phyloP scores from a whole-genome alignment of 192 early-diverging fungal species.

The Spinellus fusiger region DNA sequence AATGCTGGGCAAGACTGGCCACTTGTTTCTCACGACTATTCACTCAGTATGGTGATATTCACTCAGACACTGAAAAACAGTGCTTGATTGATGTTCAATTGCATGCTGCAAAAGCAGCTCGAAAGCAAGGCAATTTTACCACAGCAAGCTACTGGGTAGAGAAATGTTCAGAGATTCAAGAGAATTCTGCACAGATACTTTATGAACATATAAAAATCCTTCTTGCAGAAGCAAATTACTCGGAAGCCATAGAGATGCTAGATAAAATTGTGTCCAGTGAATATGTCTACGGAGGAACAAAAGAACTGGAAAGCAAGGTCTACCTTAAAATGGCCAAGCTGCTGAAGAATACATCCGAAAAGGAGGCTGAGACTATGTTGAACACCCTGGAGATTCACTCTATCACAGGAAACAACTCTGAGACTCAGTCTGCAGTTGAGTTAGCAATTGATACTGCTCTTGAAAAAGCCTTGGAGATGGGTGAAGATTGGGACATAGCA shows the following conservation, averaged over 20 bases:
- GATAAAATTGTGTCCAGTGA: not conserved
- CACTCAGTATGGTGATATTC: not conserved
- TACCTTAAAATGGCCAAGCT: slow-evolving; percentile 14
- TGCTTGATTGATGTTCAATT: not conserved
- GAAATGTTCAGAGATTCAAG: not conserved
- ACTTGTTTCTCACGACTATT: slow-evolving; percentile 5
- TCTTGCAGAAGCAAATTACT: not conserved
- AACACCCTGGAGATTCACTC: not conserved
- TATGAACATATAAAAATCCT: slow-evolving; percentile 13
- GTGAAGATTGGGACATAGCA: slow-evolving; percentile 2
- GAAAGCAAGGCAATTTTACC: slow-evolving; percentile 7
- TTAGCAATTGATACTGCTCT: slow-evolving; percentile 6
- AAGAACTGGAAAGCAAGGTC: slow-evolving; percentile 3
- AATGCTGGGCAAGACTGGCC: slow-evolving; percentile 9
- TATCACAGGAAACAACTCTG: not conserved
- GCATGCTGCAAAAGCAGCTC: slow-evolving; percentile 6
- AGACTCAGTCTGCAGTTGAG: slow-evolving; percentile 1
- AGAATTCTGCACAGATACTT: not conserved
- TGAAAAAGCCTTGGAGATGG: slow-evolving; percentile 5
- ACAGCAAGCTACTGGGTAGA: not conserved
- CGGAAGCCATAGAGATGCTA: not conserved
- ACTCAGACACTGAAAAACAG: not conserved
- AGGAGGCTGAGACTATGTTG: not conserved
- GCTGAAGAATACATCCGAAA: slow-evolving; percentile 3
- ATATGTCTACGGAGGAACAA: not conserved